Conservation (phyloP, 768 basidiomycete genomes). For the Rhodosporidiobolus odoratus region DNA sequence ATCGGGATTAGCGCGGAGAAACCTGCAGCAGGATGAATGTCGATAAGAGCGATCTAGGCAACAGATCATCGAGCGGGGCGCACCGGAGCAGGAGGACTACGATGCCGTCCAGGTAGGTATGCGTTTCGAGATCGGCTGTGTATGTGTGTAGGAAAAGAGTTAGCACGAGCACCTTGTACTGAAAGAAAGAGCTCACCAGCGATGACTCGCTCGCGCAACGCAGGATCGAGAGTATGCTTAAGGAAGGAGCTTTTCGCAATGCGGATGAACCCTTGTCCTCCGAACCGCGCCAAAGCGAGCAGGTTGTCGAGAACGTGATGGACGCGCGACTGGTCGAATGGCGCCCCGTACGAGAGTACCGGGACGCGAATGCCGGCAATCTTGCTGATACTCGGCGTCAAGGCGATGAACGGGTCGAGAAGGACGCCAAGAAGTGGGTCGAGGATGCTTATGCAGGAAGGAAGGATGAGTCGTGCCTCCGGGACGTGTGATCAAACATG, state of each 20-base stretch:
- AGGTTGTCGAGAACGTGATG: conserved; percentile 72
- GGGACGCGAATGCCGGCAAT: conserved; percentile 64
- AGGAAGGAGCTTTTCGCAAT: conserved; percentile 62
- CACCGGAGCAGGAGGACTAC: conserved; percentile 69
- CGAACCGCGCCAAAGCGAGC: conserved; percentile 71
- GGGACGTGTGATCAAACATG: too few relatives aligned
- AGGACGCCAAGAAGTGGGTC: conserved; percentile 80
- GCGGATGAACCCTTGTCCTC: conserved; percentile 80
- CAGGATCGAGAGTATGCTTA: conserved; percentile 61
- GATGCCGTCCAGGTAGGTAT: conserved; percentile 65
- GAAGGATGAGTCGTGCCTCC: too few relatives aligned
- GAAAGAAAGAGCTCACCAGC: conserved; percentile 51
- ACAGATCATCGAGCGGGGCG: background rate
- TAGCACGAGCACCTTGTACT: background rate
- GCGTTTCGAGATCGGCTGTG: conserved; percentile 27
- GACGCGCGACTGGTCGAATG: conserved; percentile 70
- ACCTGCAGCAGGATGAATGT: conserved; percentile 50
- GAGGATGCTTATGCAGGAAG: conserved; percentile 57
- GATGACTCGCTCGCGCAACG: conserved; percentile 60
- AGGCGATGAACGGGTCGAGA: conserved; percentile 62
- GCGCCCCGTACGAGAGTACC: conserved; percentile 62
- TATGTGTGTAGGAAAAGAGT: background rate
- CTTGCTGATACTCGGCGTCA: conserved; percentile 53
- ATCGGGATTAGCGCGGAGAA: conserved; percentile 71
- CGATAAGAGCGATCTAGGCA: background rate